Conservation (phyloP, 768 basidiomycete species). For the Boletales sp. region DNA sequence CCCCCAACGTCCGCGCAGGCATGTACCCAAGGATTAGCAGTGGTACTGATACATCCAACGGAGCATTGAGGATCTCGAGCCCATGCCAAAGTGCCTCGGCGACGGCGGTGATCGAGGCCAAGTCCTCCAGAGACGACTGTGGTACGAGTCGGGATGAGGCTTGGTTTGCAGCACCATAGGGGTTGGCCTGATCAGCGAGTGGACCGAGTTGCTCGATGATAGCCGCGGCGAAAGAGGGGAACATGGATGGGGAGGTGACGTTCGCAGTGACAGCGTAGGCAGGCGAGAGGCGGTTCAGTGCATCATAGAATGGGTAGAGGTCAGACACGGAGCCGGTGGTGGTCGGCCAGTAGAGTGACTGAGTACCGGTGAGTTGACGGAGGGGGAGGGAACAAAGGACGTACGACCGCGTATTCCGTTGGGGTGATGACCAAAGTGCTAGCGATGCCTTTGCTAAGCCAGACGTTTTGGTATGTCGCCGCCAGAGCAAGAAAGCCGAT, state of each 20-base stretch:
- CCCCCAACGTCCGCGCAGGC: slow-evolving; percentile 3
- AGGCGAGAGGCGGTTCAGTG: slow-evolving; percentile 8
- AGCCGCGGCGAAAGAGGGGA: slow-evolving; percentile 6
- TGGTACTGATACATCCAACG: neutral
- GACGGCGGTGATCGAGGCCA: slow-evolving; percentile 8
- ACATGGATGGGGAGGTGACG: slow-evolving; percentile 5
- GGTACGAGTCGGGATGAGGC: slow-evolving; percentile 19
- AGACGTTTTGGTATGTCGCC: slow-evolving; percentile 17
- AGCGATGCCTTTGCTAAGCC: slow-evolving; percentile 13
- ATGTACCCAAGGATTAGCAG: slow-evolving; percentile 2
- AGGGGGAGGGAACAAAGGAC: neutral
- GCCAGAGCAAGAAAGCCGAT: slow-evolving; percentile 16
- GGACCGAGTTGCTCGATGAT: slow-evolving; percentile 2
- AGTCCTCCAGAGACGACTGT: slow-evolving; percentile 5
- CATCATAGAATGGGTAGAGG: slow-evolving; percentile 17
- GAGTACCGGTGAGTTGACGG: neutral
- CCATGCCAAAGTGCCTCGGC: slow-evolving; percentile 19
- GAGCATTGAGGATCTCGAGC: slow-evolving; percentile 10
- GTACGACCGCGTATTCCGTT: slow-evolving; percentile 15
- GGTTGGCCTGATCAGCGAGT: slow-evolving; percentile 3
- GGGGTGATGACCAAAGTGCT: neutral
- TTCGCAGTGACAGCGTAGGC: slow-evolving; percentile 18
- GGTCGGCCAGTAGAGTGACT: slow-evolving; percentile 18
- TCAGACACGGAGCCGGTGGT: neutral
- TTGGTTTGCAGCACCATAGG: slow-evolving; percentile 13